Percentiles rank a stretch among this genome's conserved stretches.
Evolutionary conservation across 805 yeast species (phyloP).

Genomic region (Candida pseudofarinosa): DNA sequence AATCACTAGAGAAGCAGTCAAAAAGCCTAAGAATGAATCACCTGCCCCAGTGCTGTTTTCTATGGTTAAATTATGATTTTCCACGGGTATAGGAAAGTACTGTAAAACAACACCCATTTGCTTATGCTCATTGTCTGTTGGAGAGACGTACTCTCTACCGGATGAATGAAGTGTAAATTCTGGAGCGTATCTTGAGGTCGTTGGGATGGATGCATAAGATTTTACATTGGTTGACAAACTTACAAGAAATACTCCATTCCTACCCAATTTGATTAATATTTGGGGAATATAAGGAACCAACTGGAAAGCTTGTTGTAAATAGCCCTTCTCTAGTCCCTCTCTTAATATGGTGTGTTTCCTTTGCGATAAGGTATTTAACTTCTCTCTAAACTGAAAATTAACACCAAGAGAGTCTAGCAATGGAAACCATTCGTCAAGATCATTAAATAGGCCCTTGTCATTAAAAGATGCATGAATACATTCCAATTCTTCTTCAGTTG

Average conservation of each 20-base stretch:
- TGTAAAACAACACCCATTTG: slow-evolving; percentile 57
- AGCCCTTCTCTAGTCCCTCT: slow-evolving; percentile 36
- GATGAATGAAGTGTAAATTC: slow-evolving; percentile 16
- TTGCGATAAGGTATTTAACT: slow-evolving; percentile 30
- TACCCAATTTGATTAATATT: slow-evolving; percentile 64
- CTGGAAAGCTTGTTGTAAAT: slow-evolving; percentile 64
- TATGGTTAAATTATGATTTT: slow-evolving; percentile 30
- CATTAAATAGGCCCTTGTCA: slow-evolving; percentile 38
- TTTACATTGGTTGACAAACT: slow-evolving; percentile 30
- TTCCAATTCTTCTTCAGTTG: slow-evolving; percentile 62
- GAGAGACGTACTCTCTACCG: slow-evolving; percentile 12
- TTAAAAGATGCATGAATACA: slow-evolving; percentile 50
- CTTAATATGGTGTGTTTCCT: slow-evolving; percentile 15
- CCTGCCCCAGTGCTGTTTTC: slow-evolving; percentile 86
- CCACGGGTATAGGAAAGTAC: slow-evolving; percentile 47
- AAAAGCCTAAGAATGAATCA: slow-evolving; percentile 69
- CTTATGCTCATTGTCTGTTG: slow-evolving; percentile 5
- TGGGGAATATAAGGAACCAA: slow-evolving; percentile 72
- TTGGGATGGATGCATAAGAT: slow-evolving; percentile 31
- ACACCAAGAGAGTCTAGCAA: slow-evolving; percentile 57
- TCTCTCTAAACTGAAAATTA: slow-evolving; percentile 42
- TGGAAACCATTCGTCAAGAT: slow-evolving; percentile 69
- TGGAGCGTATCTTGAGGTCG: slow-evolving; percentile 26
- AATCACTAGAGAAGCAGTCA: slow-evolving; percentile 35
- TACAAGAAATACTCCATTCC: slow-evolving; percentile 51